phyloP scores from a whole-genome alignment of 163 green algal species.

The Dunaliella salina region DNA sequence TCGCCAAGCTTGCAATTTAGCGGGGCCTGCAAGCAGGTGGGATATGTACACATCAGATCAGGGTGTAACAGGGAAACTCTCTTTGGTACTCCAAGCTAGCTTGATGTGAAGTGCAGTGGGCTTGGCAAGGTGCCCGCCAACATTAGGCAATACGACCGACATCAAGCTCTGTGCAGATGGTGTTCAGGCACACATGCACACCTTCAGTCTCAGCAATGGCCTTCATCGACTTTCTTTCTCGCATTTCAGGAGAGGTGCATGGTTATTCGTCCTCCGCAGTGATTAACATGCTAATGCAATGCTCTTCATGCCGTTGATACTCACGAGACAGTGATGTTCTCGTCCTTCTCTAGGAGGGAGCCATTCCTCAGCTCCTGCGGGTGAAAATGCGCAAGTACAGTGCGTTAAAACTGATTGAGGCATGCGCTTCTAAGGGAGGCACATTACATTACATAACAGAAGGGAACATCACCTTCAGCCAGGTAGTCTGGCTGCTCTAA shows the following conservation, averaged over 20 bases:
- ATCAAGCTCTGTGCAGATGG: background rate
- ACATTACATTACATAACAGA: background rate
- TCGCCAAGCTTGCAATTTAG: background rate
- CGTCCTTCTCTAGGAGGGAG: conserved; percentile 77
- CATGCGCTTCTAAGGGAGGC: no score
- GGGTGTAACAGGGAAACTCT: background rate
- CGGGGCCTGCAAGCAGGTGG: background rate
- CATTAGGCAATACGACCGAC: no score
- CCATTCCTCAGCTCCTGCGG: conserved; percentile 70
- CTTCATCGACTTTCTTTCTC: background rate
- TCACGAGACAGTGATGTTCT: conserved; percentile 91
- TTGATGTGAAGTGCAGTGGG: no score
- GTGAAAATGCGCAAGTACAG: no score
- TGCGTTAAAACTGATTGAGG: no score
- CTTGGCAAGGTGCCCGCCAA: no score
- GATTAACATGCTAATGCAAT: background rate
- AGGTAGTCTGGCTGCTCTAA: no score
- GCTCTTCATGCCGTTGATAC: background rate
- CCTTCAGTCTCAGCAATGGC: background rate
- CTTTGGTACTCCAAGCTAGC: background rate
- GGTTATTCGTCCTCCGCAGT: background rate
- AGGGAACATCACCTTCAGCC: no score
- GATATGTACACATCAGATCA: background rate
- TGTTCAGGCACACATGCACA: background rate
- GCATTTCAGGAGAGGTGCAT: background rate